Evolutionary conservation across 225 moss, liverwort and hornwort genomes (phyloP), one percentile per base, ranked within the genome.

Genomic region (Anthoceros angustus): DNA sequence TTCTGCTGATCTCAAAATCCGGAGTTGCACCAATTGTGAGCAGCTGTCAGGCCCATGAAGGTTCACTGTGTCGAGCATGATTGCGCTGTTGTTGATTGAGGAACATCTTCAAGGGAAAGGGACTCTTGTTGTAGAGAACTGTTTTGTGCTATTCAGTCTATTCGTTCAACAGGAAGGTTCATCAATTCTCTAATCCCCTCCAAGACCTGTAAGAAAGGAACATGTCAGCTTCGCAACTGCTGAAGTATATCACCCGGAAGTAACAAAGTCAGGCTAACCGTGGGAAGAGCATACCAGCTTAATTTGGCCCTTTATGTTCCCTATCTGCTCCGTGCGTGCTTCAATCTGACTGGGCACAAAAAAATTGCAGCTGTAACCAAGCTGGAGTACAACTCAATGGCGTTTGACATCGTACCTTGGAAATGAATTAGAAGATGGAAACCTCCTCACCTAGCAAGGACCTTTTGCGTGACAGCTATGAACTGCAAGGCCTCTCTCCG

Each of bases 131-230:
- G 32, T 32, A 32, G 32, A 32, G 32, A 4, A 1, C 32, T 32
- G 32, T 32, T 32, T 32, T 32, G 2, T 32, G 32, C 4, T 4
- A 1, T 32, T 32, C 32, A 32, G 32, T 32, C 32, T 4, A 32
- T 32, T 32, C 32, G 32, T 32, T 32, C 38, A 24, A 39, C 40
- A 15, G 82, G 72, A n/a, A 89, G 70, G 62, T 81, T 81, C 95
- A 91, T 81, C 79, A 98, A 64, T 64, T 98, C 91, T 69, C 87
- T 79, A 62, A 91, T 84, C 46, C 91, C 95, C 78, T 88, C 86
- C 16, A 71, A 43, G 48, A 79, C 79, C 79, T 79, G 72, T 49
- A 24, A 10, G 23, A 39, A 39, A 26, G 40, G 40, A 41, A 66
- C 20, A 14, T 24, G 66, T 25, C 12, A 41, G 15, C 42, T 41